These are phyloP conservation scores for Mucor sp. DNA, from an alignment of 371 early-diverging fungal species.

Conservation along the genomic window DNA sequence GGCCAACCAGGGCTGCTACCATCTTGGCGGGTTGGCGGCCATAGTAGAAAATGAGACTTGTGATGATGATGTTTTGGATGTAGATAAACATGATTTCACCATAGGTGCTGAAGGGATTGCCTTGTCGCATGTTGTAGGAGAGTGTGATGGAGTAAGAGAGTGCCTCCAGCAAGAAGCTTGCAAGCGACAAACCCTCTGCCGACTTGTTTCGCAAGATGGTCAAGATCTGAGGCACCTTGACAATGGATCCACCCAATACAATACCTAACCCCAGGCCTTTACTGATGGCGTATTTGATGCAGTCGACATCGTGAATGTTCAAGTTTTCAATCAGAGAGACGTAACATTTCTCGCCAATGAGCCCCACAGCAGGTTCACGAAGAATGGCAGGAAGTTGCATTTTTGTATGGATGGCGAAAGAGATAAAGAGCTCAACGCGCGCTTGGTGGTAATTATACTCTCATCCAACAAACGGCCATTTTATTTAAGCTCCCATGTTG, in stretches of 20 bases:
- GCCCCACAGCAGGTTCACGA: slow-evolving; percentile 57
- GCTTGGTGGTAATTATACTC: not conserved
- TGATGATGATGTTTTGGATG: slow-evolving; percentile 78
- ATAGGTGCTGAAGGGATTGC: slow-evolving; percentile 89
- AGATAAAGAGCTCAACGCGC: not conserved
- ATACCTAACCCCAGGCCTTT: slow-evolving; percentile 92
- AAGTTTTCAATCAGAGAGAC: slow-evolving; percentile 64
- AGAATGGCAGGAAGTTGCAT: slow-evolving; percentile 50
- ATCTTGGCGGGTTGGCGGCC: slow-evolving; percentile 36
- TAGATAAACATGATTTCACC: slow-evolving; percentile 84
- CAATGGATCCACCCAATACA: slow-evolving; percentile 81
- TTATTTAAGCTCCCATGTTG: not conserved
- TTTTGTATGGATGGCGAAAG: not conserved
- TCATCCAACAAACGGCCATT: slow-evolving; percentile 1
- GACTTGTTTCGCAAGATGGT: slow-evolving; percentile 77
- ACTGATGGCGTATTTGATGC: slow-evolving; percentile 80
- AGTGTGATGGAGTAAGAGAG: slow-evolving; percentile 74
- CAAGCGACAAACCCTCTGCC: slow-evolving; percentile 77
- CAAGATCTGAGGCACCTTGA: slow-evolving; percentile 94
- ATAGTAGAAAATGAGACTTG: slow-evolving; percentile 73
- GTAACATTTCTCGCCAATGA: slow-evolving; percentile 73
- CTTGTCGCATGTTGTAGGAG: slow-evolving; percentile 80
- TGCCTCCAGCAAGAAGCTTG: slow-evolving; percentile 81
- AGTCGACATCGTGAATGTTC: slow-evolving; percentile 62
- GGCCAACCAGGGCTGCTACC: slow-evolving; percentile 31